Evolutionary conservation across 1,284 basidiomycete genomes (phyloP).

Genomic region (Cystobasidium pallidum): DNA sequence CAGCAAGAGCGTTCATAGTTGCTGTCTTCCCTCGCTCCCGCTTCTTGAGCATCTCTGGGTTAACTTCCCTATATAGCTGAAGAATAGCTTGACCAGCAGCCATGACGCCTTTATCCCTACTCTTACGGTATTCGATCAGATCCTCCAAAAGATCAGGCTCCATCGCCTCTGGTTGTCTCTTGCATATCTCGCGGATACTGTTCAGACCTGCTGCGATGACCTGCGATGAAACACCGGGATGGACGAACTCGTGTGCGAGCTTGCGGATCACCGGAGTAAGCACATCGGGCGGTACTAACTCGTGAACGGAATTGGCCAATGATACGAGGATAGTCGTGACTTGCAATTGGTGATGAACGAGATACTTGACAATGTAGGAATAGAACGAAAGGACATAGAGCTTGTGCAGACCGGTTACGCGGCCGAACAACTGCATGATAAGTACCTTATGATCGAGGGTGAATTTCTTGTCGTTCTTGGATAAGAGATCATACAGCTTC

Average conservation of each 20-base stretch:
- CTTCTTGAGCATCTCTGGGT: slow-evolving; percentile 87
- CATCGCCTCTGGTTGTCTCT: slow-evolving; percentile 95
- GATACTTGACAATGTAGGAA: slow-evolving; percentile 89
- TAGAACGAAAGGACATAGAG: slow-evolving; percentile 95
- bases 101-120: slow-evolving; percentile 89
- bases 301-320: slow-evolving; percentile 93
- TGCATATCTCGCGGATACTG: slow-evolving; percentile 87
- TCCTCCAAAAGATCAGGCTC: slow-evolving; percentile 86
- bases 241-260: slow-evolving; percentile 92
- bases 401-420: slow-evolving; percentile 91
- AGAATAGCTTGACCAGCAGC: slow-evolving; percentile 84
- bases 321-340: slow-evolving; percentile 93
- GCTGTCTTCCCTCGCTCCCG: slow-evolving; percentile 68
- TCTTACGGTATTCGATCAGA: slow-evolving; percentile 91
- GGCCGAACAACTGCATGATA: slow-evolving; percentile 95
- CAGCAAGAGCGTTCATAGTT: slow-evolving; percentile 40
- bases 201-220: slow-evolving; percentile 96
- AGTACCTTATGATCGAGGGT: slow-evolving; percentile 96
- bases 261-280: slow-evolving; percentile 88
- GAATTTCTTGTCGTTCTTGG: slow-evolving; percentile 86
- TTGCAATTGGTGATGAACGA: slow-evolving; percentile 88
- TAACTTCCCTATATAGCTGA: slow-evolving; percentile 93
- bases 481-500: slow-evolving; percentile 86
- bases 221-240: slow-evolving; percentile 90
- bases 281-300: slow-evolving; percentile 90